Base-by-base conservation (phyloP, 441 rosid genomes). In the Euphorbia neoarborescens region DNA sequence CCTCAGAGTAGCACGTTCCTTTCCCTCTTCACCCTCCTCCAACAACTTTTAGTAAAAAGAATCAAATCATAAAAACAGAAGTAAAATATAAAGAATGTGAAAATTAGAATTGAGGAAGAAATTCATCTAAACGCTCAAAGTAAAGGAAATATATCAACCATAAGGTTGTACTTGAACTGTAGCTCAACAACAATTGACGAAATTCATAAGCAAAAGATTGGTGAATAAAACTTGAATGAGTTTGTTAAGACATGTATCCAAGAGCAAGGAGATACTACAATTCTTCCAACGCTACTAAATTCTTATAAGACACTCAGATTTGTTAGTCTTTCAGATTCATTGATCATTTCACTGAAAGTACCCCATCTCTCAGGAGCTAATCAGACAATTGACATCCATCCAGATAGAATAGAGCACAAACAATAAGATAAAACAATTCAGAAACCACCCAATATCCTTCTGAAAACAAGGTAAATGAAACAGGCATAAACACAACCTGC, bases 1-100 rank as follows among this genome's bases (percentile, higher is more conserved):
- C 86, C 91, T 87, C 82, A 92, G 75, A 42, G 91, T 82, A 76
- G 87, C 83, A 35, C 84, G 89, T 71, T 89, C 89, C 79, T 83
- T 95, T 68, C 99, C 98, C 77, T 90, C 98, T 77, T 87, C 90
- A 65, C 90, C 88, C 79, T 94, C 98, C 81, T 90, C 93, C 85
- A 95, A 75, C 71, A 95, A 80, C 99, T 94, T 80, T 68, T 74
- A 83, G 61, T 72, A 74, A 73, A 70, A 72, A 70, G 7, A 42
- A 72, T 56, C 11, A 27, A 14, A 77, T 63, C 46, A 68, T 24
- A 20, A 27, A 25, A 48, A 19, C 58, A 27, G 3, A 22, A 48
- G 38, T 69, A 27, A 62, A 28, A 35, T 7, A 73, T 25, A 30
- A 38, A 0, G 38, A 63, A 54, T 8, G 17, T 8, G 24, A 11